Percentiles rank a stretch among this genome's conserved stretches.
phyloP scores from a whole-genome alignment of 2,329 filamentous ascomycete genomes.

The Stemphylium beticola region DNA sequence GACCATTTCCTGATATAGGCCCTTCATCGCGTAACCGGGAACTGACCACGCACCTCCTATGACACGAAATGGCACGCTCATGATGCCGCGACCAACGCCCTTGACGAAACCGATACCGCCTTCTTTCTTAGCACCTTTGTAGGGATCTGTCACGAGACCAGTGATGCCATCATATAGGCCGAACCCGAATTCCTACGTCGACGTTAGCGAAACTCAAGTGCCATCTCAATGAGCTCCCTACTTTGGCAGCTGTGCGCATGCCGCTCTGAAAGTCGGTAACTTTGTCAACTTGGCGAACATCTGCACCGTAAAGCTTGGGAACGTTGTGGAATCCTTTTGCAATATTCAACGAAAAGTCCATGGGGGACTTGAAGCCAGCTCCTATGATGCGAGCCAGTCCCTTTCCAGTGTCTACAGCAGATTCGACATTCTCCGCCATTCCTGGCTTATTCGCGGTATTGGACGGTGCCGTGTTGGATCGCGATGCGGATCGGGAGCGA shows the following conservation, averaged over 20 bases:
- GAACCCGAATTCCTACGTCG: slow-evolving; percentile 68
- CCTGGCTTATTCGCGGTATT: slow-evolving; percentile 22
- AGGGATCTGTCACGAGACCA: slow-evolving; percentile 79
- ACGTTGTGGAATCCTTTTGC: slow-evolving; percentile 89
- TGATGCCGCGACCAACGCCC: slow-evolving; percentile 82
- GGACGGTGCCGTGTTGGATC: slow-evolving; percentile 6
- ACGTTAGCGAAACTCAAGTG: slow-evolving; percentile 11
- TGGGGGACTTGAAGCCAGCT: slow-evolving; percentile 78
- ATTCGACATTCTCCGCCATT: slow-evolving; percentile 52
- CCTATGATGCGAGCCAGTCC: slow-evolving; percentile 74
- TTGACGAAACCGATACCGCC: slow-evolving; percentile 73
- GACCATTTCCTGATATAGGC: slow-evolving; percentile 77
- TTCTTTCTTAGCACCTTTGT: slow-evolving; percentile 70
- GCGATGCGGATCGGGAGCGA: slow-evolving; percentile 8
- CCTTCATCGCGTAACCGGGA: slow-evolving; percentile 83
- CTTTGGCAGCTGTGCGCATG: slow-evolving; percentile 75
- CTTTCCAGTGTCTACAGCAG: slow-evolving; percentile 69
- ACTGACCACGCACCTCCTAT: slow-evolving; percentile 69
- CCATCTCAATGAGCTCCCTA: slow-evolving; percentile 24
- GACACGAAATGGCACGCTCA: slow-evolving; percentile 82
- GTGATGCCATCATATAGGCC: slow-evolving; percentile 83
- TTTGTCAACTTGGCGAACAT: slow-evolving; percentile 77
- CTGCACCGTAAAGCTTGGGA: slow-evolving; percentile 83
- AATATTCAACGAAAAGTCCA: slow-evolving; percentile 83
- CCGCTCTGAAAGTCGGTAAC: slow-evolving; percentile 80